Base-by-base conservation (phyloP, 129 eudicot species). In the Rutidosis leptorrhynchoides region DNA sequence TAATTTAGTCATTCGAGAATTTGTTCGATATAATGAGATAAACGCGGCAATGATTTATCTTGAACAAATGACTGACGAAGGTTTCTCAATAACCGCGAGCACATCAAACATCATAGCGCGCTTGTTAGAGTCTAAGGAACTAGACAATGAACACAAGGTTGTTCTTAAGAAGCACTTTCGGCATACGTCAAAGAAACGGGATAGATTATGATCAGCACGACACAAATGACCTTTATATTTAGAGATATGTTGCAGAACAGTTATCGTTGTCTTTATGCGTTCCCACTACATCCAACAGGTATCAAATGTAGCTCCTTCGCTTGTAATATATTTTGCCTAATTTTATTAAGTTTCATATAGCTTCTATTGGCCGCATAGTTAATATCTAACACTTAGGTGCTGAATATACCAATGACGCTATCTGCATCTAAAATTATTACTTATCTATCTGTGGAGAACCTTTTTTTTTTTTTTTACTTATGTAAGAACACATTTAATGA, bases 1-100 rank as follows among this genome's bases (percentile, higher is more conserved):
- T 30, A 78, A 78, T 67, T 57, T 72, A 49, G 52, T 78, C 54
- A 30, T 78, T 35, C 70, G 53, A 17, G 74, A 67, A 37, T 78
- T 66, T 42, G 65, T 78, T 67, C 54, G 32, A 24, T 37, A 51
- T 60, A 60, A 42, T 1, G 52, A 78, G 55, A 72, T 33, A 53
- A 33, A 33, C 11, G 6, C 7, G 22, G 82, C 74, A 12, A 14
- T 78, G 14, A 45, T n/a, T 0, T 68, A 16, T 67, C 75, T 78
- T 52, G 58, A 71, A 11, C 37, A 25, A 53, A 78, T 78, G 82
- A 6, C 40, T 52, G 64, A 52, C 28, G 69, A 27, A 48, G 82
- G 78, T 49, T 73, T 78, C 46, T 40, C 67, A 25, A 70, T 55
- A 33, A 27, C 37, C 73, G 15, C 62, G 17, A 7, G n/a, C 29